Percentiles rank a stretch among this genome's conserved stretches.
Conservation (phyloP, 495 filamentous ascomycete species). For the Darksidea phi region DNA sequence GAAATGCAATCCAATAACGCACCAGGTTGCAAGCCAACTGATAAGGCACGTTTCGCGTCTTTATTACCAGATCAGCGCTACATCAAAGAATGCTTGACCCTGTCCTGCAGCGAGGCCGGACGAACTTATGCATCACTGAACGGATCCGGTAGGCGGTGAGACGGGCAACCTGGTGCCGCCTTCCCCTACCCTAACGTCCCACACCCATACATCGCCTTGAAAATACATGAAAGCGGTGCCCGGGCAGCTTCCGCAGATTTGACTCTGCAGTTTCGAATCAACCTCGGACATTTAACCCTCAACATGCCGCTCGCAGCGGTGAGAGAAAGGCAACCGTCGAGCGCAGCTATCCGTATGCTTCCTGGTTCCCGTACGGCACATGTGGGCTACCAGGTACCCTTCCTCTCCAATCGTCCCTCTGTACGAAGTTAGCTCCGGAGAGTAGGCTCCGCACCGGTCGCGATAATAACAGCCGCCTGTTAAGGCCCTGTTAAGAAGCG, state of each 20-base stretch:
- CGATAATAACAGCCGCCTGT: conserved; percentile 26
- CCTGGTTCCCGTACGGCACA: neutral
- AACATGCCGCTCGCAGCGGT: conserved; percentile 20
- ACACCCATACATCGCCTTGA: neutral
- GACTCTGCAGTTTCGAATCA: conserved; percentile 18
- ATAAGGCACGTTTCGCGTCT: conserved; percentile 34
- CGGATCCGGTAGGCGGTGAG: conserved; percentile 31
- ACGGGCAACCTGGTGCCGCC: neutral
- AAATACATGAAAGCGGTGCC: no score
- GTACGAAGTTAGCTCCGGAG: conserved; percentile 22
- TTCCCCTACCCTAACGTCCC: neutral
- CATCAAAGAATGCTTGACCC: neutral
- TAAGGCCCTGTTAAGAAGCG: conserved; percentile 27
- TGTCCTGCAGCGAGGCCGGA: conserved; percentile 8
- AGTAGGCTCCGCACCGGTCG: conserved; percentile 28
- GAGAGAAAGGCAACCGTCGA: neutral
- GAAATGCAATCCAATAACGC: conserved; percentile 35
- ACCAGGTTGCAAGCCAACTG: conserved; percentile 26
- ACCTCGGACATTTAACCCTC: conserved; percentile 23
- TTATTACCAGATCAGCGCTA: conserved; percentile 35
- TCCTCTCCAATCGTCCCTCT: conserved; percentile 4
- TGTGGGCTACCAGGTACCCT: conserved; percentile 26
- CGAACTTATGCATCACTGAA: conserved; percentile 23
- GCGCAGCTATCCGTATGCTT: neutral
- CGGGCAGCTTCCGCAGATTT: conserved; percentile 1